Conservation (phyloP, 2,329 filamentous ascomycete genomes). For the Knoxdaviesia proteae region DNA sequence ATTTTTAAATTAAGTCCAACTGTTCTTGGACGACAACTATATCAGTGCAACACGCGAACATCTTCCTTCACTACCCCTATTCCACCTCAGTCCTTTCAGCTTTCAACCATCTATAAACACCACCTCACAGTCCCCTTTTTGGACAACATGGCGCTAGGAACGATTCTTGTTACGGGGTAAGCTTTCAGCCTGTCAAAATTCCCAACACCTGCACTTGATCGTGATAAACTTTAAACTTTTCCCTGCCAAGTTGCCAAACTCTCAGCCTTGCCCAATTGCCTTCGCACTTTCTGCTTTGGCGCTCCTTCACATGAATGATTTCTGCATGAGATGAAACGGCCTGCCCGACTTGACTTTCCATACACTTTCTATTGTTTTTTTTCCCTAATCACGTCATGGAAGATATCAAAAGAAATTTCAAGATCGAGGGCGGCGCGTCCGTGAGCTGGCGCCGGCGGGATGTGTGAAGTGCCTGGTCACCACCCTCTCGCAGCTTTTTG, state of each 20-base stretch:
- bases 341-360: no score
- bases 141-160: slow-evolving; percentile 53
- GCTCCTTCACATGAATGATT: no score
- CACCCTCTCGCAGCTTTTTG: no score
- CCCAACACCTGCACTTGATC: neutral
- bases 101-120: slow-evolving; percentile 4
- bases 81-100: slow-evolving; percentile 5
- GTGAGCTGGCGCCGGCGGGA: no score
- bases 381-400: no score
- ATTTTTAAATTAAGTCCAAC: neutral
- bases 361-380: no score
- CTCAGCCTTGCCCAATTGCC: slow-evolving; percentile 1
- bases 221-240: neutral
- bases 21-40: neutral
- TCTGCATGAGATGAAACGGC: no score
- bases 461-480: no score
- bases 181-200: slow-evolving; percentile 10
- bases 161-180: slow-evolving; percentile 84
- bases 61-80: neutral
- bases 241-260: neutral
- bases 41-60: slow-evolving; percentile 1
- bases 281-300: slow-evolving; percentile 3
- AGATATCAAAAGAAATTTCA: no score
- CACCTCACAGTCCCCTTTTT: slow-evolving; percentile 2
- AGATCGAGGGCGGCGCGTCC: no score